A percentile compares a stretch with the other conserved stretches of the same genome.
phyloP scores from a whole-genome alignment of 2,329 filamentous ascomycete genomes.

The Nigrospora oryzae region DNA sequence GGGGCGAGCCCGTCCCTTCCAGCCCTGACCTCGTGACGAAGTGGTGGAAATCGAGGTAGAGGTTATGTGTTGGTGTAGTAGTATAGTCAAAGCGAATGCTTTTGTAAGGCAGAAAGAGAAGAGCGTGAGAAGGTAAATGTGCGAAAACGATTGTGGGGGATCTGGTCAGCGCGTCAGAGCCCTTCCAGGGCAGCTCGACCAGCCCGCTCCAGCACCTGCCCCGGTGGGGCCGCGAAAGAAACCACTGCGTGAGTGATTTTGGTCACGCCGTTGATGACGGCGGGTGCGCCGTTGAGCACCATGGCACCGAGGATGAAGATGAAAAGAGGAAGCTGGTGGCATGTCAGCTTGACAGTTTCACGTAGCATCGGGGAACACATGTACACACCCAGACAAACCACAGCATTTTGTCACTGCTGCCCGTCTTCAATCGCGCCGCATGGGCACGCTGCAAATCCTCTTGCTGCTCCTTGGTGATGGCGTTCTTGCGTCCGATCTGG shows the following conservation, averaged over 20 bases:
- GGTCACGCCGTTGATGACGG: slow-evolving; percentile 10
- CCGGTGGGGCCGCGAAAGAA: not conserved
- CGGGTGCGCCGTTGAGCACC: slow-evolving; percentile 22
- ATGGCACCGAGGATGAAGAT: slow-evolving; percentile 25
- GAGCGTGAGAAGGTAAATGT: no score
- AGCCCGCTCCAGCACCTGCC: not conserved
- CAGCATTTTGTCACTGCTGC: slow-evolving; percentile 56
- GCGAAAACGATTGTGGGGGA: no score
- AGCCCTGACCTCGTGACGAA: no score
- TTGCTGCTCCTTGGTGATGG: slow-evolving; percentile 57
- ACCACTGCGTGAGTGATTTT: slow-evolving; percentile 7
- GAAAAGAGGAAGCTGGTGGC: slow-evolving; percentile 25
- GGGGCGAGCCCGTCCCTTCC: no score
- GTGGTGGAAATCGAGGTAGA: no score
- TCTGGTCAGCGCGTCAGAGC: not conserved
- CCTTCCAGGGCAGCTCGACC: not conserved
- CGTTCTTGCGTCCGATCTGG: slow-evolving; percentile 54
- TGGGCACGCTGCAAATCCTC: slow-evolving; percentile 53
- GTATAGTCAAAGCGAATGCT: no score
- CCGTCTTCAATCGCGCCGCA: slow-evolving; percentile 53
- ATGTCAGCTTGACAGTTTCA: no score
- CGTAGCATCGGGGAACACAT: not conserved
- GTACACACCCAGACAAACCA: slow-evolving; percentile 58
- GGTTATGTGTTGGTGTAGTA: no score
- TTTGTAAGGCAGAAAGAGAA: no score